Conservation (phyloP, 2,329 filamentous ascomycete genomes). For the Rhynchosporium graminicola region DNA sequence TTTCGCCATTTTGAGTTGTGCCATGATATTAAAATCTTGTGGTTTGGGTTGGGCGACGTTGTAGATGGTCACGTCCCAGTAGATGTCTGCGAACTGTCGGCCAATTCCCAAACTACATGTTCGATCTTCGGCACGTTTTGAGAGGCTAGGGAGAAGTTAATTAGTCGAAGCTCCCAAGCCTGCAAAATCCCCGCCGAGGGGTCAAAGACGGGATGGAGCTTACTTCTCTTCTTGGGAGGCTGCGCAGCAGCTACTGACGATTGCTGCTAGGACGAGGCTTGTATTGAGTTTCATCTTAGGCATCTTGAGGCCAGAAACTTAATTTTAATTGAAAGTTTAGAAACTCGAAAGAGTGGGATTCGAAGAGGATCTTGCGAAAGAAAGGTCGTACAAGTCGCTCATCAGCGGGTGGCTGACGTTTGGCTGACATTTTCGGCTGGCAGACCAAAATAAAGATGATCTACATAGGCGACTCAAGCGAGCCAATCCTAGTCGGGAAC, state of each 20-base stretch:
- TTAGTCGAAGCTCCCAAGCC: background rate
- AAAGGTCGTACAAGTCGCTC: background rate
- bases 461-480: conserved; percentile 4
- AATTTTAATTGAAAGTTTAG: background rate
- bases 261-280: background rate
- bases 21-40: conserved; percentile 26
- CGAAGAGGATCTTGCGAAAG: background rate
- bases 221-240: conserved; percentile 4
- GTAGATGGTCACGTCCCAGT: conserved; percentile 27
- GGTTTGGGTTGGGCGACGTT: conserved; percentile 23
- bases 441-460: conserved; percentile 11
- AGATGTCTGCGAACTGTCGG: conserved; percentile 16
- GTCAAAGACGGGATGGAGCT: conserved; percentile 1
- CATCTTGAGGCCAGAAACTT: too few relatives aligned
- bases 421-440: conserved; percentile 8
- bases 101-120: conserved; percentile 26
- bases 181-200: background rate
- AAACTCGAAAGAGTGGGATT: background rate
- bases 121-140: conserved; percentile 7
- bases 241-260: conserved; percentile 8
- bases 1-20: conserved; percentile 10
- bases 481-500: background rate
- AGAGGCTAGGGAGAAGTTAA: background rate
- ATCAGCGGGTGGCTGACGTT: conserved; percentile 4
- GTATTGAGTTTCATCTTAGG: background rate